Conservation (phyloP, 1,284 basidiomycete species). For the Megacollybia platyphylla region DNA sequence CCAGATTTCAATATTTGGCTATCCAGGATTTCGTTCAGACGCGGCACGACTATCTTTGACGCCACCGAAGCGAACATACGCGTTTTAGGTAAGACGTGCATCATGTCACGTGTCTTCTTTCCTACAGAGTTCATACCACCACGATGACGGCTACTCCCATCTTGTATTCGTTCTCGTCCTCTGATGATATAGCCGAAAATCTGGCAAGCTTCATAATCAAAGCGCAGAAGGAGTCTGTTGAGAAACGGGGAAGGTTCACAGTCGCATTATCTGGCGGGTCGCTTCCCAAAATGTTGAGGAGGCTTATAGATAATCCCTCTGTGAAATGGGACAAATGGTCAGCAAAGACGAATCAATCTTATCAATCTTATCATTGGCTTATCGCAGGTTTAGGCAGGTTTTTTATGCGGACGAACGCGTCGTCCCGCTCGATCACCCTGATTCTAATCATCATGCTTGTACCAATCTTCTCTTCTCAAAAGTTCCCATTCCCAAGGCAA, state of each 20-base stretch:
- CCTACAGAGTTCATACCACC: background rate
- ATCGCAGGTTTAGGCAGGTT: constrained; percentile 64
- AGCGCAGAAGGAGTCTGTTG: constrained; percentile 83
- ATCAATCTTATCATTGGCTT: background rate
- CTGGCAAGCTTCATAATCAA: constrained; percentile 81
- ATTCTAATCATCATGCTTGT: constrained; percentile 85
- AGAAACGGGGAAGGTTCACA: constrained; percentile 83
- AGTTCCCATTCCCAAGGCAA: constrained; percentile 64
- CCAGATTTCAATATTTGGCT: too few species aligned
- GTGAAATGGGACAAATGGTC: constrained; percentile 96
- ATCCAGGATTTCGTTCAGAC: too few species aligned
- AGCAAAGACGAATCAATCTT: constrained; percentile 10
- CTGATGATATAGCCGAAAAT: constrained; percentile 40
- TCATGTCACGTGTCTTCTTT: background rate
- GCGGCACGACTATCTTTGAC: too few species aligned
- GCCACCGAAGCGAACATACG: too few species aligned
- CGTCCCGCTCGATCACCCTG: constrained; percentile 85
- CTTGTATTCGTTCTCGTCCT: constrained; percentile 60
- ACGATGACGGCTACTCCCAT: constrained; percentile 35
- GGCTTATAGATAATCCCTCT: constrained; percentile 60
- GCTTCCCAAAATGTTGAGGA: constrained; percentile 74
- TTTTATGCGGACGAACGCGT: constrained; percentile 97
- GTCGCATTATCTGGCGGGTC: constrained; percentile 91
- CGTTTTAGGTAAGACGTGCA: too few species aligned
- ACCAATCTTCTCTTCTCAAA: constrained; percentile 70